Evolutionary conservation across 2,329 filamentous ascomycete species (phyloP).

Genomic region (Alternaria dauci): DNA sequence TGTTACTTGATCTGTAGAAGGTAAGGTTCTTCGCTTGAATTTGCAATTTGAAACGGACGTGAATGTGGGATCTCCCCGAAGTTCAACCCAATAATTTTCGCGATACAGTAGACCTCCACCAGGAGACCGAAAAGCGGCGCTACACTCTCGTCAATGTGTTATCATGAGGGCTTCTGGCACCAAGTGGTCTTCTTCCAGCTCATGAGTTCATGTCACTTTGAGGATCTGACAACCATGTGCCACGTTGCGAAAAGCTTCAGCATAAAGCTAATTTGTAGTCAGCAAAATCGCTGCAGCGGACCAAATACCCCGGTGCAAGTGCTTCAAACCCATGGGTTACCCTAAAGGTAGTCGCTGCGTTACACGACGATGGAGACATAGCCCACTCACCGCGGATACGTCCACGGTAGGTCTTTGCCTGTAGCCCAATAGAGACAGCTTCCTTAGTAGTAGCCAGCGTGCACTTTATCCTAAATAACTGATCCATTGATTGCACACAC

Average conservation of each 20-base stretch:
- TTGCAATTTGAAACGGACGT: too few species aligned
- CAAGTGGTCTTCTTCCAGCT: neutral
- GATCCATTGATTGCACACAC: neutral
- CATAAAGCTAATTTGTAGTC: neutral
- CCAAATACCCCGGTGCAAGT: neutral
- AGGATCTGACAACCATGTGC: neutral
- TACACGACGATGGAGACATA: neutral
- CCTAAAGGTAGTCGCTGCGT: neutral
- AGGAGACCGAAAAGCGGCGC: too few species aligned
- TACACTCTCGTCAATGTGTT: too few species aligned
- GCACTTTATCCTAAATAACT: neutral
- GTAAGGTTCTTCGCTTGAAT: too few species aligned
- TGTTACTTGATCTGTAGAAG: too few species aligned
- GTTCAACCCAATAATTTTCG: too few species aligned
- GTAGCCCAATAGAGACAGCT: neutral
- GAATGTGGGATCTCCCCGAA: too few species aligned
- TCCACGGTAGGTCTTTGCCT: neutral
- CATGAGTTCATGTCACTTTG: neutral
- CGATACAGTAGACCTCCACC: too few species aligned
- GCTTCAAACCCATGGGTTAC: neutral
- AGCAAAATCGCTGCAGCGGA: neutral
- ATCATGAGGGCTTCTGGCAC: neutral
- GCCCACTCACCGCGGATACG: neutral
- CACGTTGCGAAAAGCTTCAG: neutral
- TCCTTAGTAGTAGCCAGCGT: neutral